phyloP scores from a whole-genome alignment of 2,329 filamentous ascomycete species.

The Blastomyces gilchristii region DNA sequence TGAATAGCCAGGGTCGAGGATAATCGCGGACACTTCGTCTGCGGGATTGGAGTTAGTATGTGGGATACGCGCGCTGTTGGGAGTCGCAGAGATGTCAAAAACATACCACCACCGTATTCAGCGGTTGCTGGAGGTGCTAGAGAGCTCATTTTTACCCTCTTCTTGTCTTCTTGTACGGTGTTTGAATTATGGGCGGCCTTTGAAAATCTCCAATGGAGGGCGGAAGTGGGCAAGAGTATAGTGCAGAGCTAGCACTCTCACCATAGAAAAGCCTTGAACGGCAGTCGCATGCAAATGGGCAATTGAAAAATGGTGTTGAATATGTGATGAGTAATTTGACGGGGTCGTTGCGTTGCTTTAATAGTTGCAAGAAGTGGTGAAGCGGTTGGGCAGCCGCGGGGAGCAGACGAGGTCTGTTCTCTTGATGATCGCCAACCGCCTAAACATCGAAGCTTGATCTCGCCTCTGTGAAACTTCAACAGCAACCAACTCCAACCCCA shows the following conservation, averaged over 20 bases:
- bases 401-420: neutral
- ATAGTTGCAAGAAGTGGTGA: neutral
- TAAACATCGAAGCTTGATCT: neutral
- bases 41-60: slow-evolving; percentile 13
- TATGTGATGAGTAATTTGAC: neutral
- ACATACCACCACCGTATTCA: slow-evolving; percentile 42
- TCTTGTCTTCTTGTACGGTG: neutral
- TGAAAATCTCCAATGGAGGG: neutral
- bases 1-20: slow-evolving; percentile 90
- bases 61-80: neutral
- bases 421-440: neutral
- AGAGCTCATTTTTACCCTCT: slow-evolving; percentile 29
- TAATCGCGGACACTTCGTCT: slow-evolving; percentile 97
- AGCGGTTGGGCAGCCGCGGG: neutral
- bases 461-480: neutral
- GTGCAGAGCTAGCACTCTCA: neutral
- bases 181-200: neutral
- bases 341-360: neutral
- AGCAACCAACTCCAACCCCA: neutral
- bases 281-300: neutral
- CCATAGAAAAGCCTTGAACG: neutral
- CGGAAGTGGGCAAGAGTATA: neutral
- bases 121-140: slow-evolving; percentile 37
- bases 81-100: neutral
- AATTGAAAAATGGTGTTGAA: neutral